A percentile compares a stretch with the other conserved stretches of the same genome.
phyloP scores from a whole-genome alignment of 306 rosid genomes.

The Neltuma alba region DNA sequence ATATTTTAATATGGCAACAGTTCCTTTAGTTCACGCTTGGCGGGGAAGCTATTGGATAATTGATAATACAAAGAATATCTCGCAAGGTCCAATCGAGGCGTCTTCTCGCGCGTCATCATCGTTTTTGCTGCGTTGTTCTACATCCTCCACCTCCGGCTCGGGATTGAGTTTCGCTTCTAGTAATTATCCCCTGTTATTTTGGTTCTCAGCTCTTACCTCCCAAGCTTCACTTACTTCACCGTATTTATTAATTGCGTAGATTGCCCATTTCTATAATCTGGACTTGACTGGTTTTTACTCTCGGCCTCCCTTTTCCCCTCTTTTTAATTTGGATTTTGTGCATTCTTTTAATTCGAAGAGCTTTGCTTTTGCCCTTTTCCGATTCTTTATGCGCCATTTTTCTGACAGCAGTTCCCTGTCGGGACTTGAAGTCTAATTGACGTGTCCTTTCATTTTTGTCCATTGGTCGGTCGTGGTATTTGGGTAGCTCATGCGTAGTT shows the following conservation, averaged over 20 bases:
- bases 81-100: neutral
- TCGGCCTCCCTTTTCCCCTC: neutral
- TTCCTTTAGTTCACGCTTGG: conserved; percentile 24
- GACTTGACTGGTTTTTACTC: neutral
- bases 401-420: neutral
- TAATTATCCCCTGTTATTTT: conserved; percentile 5
- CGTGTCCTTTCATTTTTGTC: neutral
- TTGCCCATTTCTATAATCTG: neutral
- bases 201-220: conserved; percentile 9
- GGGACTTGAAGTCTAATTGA: neutral
- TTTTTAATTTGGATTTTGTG: neutral
- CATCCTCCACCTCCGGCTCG: conserved; percentile 18
- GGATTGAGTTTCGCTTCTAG: conserved; percentile 29
- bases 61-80: conserved; percentile 15
- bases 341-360: neutral
- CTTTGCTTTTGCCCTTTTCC: neutral
- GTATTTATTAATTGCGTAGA: neutral
- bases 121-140: conserved; percentile 30
- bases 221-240: conserved; percentile 5
- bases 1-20: conserved; percentile 27
- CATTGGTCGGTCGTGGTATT: neutral
- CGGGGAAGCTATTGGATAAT: conserved; percentile 20
- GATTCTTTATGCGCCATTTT: neutral
- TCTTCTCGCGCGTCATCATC: conserved; percentile 30
- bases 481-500: neutral